phyloP scores from a whole-genome alignment of 2,329 filamentous ascomycete species.

The Nemania diffusa region DNA sequence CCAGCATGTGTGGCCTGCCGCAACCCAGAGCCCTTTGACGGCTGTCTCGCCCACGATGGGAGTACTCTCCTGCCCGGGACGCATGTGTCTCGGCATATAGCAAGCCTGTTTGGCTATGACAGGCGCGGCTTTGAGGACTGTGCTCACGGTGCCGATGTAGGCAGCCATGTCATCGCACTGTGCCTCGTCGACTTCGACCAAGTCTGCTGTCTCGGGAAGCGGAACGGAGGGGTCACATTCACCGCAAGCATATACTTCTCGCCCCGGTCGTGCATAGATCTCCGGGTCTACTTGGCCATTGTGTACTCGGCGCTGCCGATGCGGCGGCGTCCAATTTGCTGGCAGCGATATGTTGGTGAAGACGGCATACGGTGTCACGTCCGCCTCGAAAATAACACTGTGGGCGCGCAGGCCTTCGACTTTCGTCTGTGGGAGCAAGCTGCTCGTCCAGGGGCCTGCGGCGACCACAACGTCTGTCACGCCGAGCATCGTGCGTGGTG shows the following conservation, averaged over 20 bases:
- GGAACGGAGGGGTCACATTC: constrained; percentile 82
- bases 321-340: constrained; percentile 66
- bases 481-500: constrained; percentile 51
- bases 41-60: constrained; percentile 83
- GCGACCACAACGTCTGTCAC: constrained; percentile 67
- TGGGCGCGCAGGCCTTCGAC: constrained; percentile 70
- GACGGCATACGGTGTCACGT: constrained; percentile 78
- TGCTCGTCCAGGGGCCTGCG: constrained; percentile 72
- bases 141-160: constrained; percentile 74
- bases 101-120: constrained; percentile 86
- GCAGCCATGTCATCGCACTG: constrained; percentile 88
- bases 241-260: constrained; percentile 92
- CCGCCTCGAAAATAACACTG: constrained; percentile 71
- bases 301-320: constrained; percentile 64
- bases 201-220: constrained; percentile 78
- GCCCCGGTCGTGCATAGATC: constrained; percentile 89
- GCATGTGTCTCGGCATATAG: constrained; percentile 83
- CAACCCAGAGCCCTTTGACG: constrained; percentile 79
- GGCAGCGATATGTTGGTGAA: constrained; percentile 89
- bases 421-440: constrained; percentile 66
- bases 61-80: constrained; percentile 67
- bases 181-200: constrained; percentile 77
- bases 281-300: constrained; percentile 79
- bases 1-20: constrained; percentile 96
- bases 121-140: constrained; percentile 74